Conservation (phyloP, 192 early-diverging fungal genomes). For the Mortierella antarctica region DNA sequence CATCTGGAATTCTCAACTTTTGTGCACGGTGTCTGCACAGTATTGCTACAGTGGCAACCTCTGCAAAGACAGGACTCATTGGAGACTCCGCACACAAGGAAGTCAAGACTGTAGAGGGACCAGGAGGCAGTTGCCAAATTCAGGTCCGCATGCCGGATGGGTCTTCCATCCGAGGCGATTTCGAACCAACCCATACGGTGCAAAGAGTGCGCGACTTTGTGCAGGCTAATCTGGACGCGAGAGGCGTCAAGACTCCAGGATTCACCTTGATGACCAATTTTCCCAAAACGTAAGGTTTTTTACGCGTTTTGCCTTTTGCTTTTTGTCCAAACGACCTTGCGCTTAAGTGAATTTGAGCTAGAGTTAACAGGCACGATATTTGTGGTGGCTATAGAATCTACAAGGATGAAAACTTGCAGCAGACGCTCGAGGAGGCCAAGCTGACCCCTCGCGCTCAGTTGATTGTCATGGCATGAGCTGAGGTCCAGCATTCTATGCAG, state of each 20-base stretch:
- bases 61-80: conserved; percentile 42
- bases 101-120: conserved; percentile 25
- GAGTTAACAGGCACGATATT: not conserved
- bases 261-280: conserved; percentile 45
- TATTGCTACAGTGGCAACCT: conserved; percentile 13
- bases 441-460: conserved; percentile 43
- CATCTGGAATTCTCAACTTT: conserved; percentile 26
- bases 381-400: conserved; percentile 14
- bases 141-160: conserved; percentile 42
- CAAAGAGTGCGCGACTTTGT: conserved; percentile 39
- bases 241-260: conserved; percentile 34
- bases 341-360: not conserved
- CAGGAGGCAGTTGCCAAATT: conserved; percentile 46
- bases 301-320: not conserved
- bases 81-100: conserved; percentile 17
- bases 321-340: not conserved
- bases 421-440: conserved; percentile 41
- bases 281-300: conserved; percentile 25
- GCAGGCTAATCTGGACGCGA: conserved; percentile 33
- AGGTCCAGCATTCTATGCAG: not conserved
- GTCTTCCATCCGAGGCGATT: conserved; percentile 37
- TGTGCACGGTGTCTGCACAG: conserved; percentile 11
- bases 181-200: conserved; percentile 34
- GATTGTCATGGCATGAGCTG: conserved; percentile 22
- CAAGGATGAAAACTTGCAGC: conserved; percentile 27